phyloP scores from a whole-genome alignment of 495 filamentous ascomycete species.

The Astrocystis sublimbata region DNA sequence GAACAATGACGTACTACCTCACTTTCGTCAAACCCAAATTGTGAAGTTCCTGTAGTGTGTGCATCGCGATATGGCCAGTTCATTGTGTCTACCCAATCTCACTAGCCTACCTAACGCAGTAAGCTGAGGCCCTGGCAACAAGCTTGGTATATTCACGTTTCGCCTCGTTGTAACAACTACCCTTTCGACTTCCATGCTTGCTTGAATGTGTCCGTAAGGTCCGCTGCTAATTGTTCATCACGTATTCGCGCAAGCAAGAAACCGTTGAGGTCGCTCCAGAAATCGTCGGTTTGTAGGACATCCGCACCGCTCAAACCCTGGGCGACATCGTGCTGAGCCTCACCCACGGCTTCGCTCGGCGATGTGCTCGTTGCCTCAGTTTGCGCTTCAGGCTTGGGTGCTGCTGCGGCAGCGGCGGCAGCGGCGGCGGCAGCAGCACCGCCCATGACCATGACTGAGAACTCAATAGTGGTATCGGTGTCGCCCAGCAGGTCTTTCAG shows the following conservation, averaged over 20 bases:
- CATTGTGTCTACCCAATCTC: neutral
- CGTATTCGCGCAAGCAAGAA: slow-evolving; percentile 77
- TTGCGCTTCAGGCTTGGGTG: too few species aligned
- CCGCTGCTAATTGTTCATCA: slow-evolving; percentile 67
- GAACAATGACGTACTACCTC: slow-evolving; percentile 32
- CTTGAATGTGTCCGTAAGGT: slow-evolving; percentile 66
- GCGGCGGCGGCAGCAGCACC: slow-evolving; percentile 26
- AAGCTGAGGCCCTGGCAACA: neutral
- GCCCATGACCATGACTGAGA: slow-evolving; percentile 86
- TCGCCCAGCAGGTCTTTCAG: slow-evolving; percentile 56
- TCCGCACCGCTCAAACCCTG: slow-evolving; percentile 58
- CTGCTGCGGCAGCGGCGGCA: slow-evolving; percentile 21
- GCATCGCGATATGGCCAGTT: neutral
- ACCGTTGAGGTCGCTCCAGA: slow-evolving; percentile 85
- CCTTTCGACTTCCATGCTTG: slow-evolving; percentile 59
- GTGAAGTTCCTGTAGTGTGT: slow-evolving; percentile 26
- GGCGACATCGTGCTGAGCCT: slow-evolving; percentile 41
- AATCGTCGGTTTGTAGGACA: slow-evolving; percentile 68
- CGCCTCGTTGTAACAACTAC: slow-evolving; percentile 10
- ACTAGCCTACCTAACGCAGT: neutral
- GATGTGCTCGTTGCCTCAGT: too few species aligned
- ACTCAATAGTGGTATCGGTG: slow-evolving; percentile 60
- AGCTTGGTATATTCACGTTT: neutral
- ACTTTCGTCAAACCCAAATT: slow-evolving; percentile 28
- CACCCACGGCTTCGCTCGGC: slow-evolving; percentile 30